Base-by-base conservation (phyloP, 2,329 filamentous ascomycete species). In the Magnaporthiopsis rhizophila region DNA sequence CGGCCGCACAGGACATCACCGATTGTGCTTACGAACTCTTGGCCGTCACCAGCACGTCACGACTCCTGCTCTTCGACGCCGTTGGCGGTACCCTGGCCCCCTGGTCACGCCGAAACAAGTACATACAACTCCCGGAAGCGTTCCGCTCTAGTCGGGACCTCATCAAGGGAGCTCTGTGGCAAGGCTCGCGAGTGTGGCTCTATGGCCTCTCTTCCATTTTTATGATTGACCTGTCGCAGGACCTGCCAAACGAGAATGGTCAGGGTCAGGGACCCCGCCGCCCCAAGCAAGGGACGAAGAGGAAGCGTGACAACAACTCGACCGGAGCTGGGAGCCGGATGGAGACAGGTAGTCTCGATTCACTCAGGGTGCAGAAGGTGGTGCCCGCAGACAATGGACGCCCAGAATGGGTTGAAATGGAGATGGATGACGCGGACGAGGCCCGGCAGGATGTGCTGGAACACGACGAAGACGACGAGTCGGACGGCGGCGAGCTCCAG, bases 151-250 rank as follows among this genome's bases (percentile, higher is more conserved):
- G 92, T 30, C 86, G 89, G 66, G 92, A 97, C 73, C 82, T 91
- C 58, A 89, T 89, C 64, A 94, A 94, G 79, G 93, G 92, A 3
- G 87, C 88, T 32, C 75, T 97, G 56, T 98, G 94, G 93, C 90
- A 96, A 72, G 80, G 89, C 1, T 79, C 80, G 34, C 85, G 94
- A 18, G 77, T 94, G 9, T 98, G 94, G 92, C 78, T 98, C 26
- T 97, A 96, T 71, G 93, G 94, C 8, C 85, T 86, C 57, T 88
- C 85, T 1, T 98, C 92, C 83, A 76, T 99, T 30, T 92, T 91
- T 78, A 98, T 98, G 93, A 86, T 99, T 66, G 92, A 98, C 74
- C 79, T 96, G 36, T 84, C 85, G 26, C 83, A 84, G 70, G 89
- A 97, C 45, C 38, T 62, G 73, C 50, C 65, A 21, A 1, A 3